A percentile compares a stretch with the other conserved stretches of the same genome.
These are phyloP conservation scores for Trypanosomatidae sp. DNA, from an alignment of 208 protist genomes.

Conservation along the genomic window DNA sequence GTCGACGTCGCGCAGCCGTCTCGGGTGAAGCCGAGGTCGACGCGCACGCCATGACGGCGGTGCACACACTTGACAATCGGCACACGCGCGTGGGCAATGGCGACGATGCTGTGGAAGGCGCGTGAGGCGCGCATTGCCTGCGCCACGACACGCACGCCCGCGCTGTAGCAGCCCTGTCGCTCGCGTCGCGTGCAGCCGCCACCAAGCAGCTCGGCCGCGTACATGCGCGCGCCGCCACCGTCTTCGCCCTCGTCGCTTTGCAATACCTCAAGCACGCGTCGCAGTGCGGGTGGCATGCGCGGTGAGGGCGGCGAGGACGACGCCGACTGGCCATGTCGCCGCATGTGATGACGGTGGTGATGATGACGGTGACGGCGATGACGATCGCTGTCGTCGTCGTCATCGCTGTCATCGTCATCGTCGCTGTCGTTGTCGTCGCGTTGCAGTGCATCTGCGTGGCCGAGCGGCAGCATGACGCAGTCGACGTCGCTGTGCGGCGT, in stretches of 20 bases:
- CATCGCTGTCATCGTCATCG: too few relatives aligned
- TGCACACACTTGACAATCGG: constrained; percentile 77
- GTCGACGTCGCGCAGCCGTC: constrained; percentile 40
- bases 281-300: too few relatives aligned
- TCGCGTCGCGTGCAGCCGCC: background rate
- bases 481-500: constrained; percentile 79
- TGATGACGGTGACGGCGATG: too few relatives aligned
- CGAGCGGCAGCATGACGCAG: constrained; percentile 30
- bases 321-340: too few relatives aligned
- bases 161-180: constrained; percentile 5
- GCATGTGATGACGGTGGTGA: too few relatives aligned
- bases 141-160: constrained; percentile 20
- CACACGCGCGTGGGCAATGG: constrained; percentile 52
- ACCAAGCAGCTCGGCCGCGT: background rate
- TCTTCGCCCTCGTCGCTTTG: too few relatives aligned
- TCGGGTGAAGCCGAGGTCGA: constrained; percentile 65
- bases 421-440: too few relatives aligned
- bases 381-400: too few relatives aligned
- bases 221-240: too few relatives aligned
- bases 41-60: constrained; percentile 9
- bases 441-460: background rate
- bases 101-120: constrained; percentile 15
- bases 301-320: too few relatives aligned
- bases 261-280: too few relatives aligned
- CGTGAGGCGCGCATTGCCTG: constrained; percentile 22